Evolutionary conservation across 139 green algal genomes (phyloP), one percentile per base, ranked within the genome.

Genomic region (Volvox reticuliferus): DNA sequence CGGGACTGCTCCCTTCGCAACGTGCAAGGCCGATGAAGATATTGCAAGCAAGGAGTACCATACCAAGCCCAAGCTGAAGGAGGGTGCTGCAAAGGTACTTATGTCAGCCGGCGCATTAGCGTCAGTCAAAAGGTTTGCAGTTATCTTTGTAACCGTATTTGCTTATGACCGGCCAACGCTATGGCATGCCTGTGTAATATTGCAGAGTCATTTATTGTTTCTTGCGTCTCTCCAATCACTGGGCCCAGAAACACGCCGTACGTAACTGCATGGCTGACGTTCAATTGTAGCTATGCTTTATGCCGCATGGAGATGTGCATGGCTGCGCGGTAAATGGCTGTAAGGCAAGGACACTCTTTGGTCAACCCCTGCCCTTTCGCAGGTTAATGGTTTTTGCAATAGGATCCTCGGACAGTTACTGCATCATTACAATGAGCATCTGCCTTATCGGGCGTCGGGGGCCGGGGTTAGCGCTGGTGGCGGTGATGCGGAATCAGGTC

Each of bases 41-140:
- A 37, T 35, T 2, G 19, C 24, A 30, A 33, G 2, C 2, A 82
- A 73, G n/a, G 71, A 71, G 22, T 73, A 82, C 32, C 69, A 82
- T 30, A 26, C n/a, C 5, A 89, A 89, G 44, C 69, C 85, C n/a
- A 89, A 89, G 85, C 14, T 79, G 12, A 89, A 89, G 85, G 85
- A 89, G 18, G 85, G 85, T 13, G 85, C 85, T 21, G 9, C 22
- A 22, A 89, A 89, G 85, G 85, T 82, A 79, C n/a, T n/a, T 79
- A 30, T 36, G 71, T 16, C 65, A 73, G 6, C 65, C 65, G 21
- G 65, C 16, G 65, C 24, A 73, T 73, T 2, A 30, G 65, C 65
- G 65, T 73, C 12, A 73, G 6, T 3, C 16, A 3, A 73, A 73
- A 73, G 44, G 9, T 9, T 55, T 55, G 44, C 44, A 55, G 44